These are phyloP conservation scores for Pseudopyricularia cyperi DNA, from an alignment of 2,329 filamentous ascomycete genomes.

Conservation along the genomic window DNA sequence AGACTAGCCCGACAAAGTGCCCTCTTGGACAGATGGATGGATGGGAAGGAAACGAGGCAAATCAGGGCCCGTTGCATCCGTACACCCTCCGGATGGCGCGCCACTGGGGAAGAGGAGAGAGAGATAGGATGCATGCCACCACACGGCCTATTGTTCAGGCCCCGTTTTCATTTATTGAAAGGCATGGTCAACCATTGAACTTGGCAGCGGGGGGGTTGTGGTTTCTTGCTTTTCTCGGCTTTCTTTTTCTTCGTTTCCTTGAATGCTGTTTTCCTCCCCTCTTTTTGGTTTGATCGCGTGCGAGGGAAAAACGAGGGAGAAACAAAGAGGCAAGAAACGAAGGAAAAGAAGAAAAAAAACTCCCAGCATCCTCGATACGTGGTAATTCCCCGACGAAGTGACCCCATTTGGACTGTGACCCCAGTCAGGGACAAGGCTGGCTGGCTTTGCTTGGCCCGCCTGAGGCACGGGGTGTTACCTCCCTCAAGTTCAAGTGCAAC, in stretches of 20 bases:
- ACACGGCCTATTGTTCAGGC: too few relatives aligned
- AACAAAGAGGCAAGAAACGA: neutral
- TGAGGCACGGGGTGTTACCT: neutral
- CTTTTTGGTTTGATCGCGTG: neutral
- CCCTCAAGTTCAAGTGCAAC: neutral
- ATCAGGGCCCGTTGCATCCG: too few relatives aligned
- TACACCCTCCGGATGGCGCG: too few relatives aligned
- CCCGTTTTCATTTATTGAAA: too few relatives aligned
- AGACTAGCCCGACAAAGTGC: neutral
- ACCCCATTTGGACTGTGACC: neutral
- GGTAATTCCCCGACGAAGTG: neutral
- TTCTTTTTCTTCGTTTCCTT: neutral
- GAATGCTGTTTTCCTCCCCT: neutral
- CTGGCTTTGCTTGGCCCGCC: neutral
- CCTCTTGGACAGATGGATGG: neutral
- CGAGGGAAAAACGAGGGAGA: neutral
- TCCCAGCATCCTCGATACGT: neutral
- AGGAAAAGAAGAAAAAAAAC: neutral
- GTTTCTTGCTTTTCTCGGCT: neutral
- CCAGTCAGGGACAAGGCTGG: neutral
- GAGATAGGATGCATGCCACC: too few relatives aligned
- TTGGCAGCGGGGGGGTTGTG: too few relatives aligned
- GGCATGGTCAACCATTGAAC: too few relatives aligned
- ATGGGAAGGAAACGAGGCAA: too few relatives aligned
- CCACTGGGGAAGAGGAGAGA: too few relatives aligned